phyloP scores from a whole-genome alignment of 805 yeast species.

The Hanseniaspora lachancei region DNA sequence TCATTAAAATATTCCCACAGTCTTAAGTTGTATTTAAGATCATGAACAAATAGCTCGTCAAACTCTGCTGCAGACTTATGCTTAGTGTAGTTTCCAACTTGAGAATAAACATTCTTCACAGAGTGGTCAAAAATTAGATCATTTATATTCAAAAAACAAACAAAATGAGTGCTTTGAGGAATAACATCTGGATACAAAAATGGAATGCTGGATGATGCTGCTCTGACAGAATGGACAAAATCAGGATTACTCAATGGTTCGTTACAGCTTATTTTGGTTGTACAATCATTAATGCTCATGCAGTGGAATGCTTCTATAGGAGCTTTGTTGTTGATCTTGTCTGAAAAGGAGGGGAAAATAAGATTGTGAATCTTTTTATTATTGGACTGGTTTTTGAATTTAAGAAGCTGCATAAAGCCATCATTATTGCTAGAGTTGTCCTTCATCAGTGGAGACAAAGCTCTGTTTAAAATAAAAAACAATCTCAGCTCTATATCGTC shows the following conservation, averaged over 20 bases:
- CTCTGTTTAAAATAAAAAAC: background rate
- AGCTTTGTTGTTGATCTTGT: background rate
- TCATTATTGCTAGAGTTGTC: background rate
- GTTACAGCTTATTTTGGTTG: background rate
- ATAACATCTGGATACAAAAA: slow-evolving; percentile 8
- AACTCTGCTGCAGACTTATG: background rate
- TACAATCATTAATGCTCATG: background rate
- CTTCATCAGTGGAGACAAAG: slow-evolving; percentile 4
- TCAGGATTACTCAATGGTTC: slow-evolving; percentile 3
- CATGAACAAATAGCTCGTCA: background rate
- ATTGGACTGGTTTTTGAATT: background rate
- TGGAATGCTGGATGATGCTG: slow-evolving; percentile 6
- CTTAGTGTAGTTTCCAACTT: slow-evolving; percentile 2
- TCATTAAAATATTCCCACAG: slow-evolving; percentile 7
- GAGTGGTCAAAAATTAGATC: slow-evolving; percentile 3
- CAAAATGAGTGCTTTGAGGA: slow-evolving; percentile 9
- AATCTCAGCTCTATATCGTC: slow-evolving; percentile 7
- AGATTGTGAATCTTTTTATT: background rate
- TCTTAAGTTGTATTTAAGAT: background rate
- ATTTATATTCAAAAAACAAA: slow-evolving; percentile 6
- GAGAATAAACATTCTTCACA: background rate
- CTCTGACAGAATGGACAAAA: slow-evolving; percentile 4
- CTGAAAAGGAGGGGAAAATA: slow-evolving; percentile 6
- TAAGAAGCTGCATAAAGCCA: slow-evolving; percentile 4
- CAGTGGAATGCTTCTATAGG: slow-evolving; percentile 6